Evolutionary conservation across 1,139 yeast species (phyloP), one percentile per base, ranked within the genome.

Genomic region (Suhomyces atakaporum): DNA sequence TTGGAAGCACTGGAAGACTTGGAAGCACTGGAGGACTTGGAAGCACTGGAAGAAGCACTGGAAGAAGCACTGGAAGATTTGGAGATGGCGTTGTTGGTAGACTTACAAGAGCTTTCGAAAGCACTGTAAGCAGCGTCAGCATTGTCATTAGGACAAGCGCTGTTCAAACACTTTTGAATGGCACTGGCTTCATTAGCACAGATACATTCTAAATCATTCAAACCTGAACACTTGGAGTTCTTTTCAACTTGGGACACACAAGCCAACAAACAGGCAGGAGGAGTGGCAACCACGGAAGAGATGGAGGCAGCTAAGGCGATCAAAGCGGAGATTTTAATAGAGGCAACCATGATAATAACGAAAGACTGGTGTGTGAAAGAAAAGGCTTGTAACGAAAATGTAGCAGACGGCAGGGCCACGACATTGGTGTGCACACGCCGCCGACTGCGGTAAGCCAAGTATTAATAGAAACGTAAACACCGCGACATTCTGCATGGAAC

Each of bases 221-320:
- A 66, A 39, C 80, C 69, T 40, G 66, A 50, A 62, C 90, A 82
- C 31, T 67, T 53, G 34, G 79, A 63, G n/a, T 59, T 50, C 58
- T 74, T 76, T 50, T 77, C 71, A 36, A 84, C 89, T 54, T 79
- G 74, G 38, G 85, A 74, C 42, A 85, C 92, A 76, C 96, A 88
- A 31, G 95, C 95, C 60, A 88, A 73, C 50, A 88, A 69, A 71
- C 96, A 88, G 27, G 96, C 95, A 46, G 94, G 94, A 36, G 96
- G 92, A 40, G 92, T 71, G 41, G 94, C 94, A 33, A 75, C 62
- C 29, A 70, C 77, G 33, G 68, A 54, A 33, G 69, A 67, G 37
- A 77, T 63, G 40, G 77, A 58, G 38, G 77, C 63, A 38, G 79
- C 76, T 40, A 79, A 58, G 35, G 79, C 71, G 43, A 76, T 62